Base-by-base conservation (phyloP, 2,329 filamentous ascomycete genomes). In the Zalaria sp. region DNA sequence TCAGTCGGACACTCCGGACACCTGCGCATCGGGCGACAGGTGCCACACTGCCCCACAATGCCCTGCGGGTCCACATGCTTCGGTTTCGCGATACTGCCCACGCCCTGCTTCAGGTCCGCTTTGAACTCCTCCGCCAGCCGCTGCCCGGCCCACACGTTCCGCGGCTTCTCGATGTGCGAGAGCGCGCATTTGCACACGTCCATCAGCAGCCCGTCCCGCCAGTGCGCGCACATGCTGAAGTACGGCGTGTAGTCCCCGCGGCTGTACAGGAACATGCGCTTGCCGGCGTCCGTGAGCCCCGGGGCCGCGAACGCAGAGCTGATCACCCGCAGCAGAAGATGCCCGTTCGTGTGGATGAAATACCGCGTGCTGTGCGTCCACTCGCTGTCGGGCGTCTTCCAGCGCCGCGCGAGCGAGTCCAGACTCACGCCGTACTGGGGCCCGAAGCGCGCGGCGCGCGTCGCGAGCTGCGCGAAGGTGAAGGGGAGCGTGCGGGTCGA, bases 1-100 rank as follows among this genome's bases (percentile, higher is more conserved):
- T 80, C 75, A 0, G 72, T 72, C 1, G 75, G 73, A 53, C 75
- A 80, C 41, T 73, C 67, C 0, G 75, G 72, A 54, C 75, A 80
- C 28, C 75, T 62, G 3, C 75, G 65, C 62, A 77, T 75, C 3
- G 75, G 74, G 5, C 68, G 61, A 52, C 75, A 80, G 10, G 65
- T 58, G 2, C 64, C 63, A 51, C 75, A 80, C 5, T 74, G 60
- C 1, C 58, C 63, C 7, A 72, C 62, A 34, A 75, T 66, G 8
- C 39, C 42, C 5, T 37, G 37, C 27, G 29, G 29, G 7, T n/a
- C n/a, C 29, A n/a, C 29, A 18, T 18, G 18, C 18, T 18, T 18
- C 18, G 18, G 18, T 18, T 18, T 18, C 7, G 29, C 29, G 29
- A 32, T 32, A n/a, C 7, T 7, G 7, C 29, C n/a, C 7, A 32